Conservation (phyloP, 2,329 filamentous ascomycete species). For the Colletotrichum trifolii region DNA sequence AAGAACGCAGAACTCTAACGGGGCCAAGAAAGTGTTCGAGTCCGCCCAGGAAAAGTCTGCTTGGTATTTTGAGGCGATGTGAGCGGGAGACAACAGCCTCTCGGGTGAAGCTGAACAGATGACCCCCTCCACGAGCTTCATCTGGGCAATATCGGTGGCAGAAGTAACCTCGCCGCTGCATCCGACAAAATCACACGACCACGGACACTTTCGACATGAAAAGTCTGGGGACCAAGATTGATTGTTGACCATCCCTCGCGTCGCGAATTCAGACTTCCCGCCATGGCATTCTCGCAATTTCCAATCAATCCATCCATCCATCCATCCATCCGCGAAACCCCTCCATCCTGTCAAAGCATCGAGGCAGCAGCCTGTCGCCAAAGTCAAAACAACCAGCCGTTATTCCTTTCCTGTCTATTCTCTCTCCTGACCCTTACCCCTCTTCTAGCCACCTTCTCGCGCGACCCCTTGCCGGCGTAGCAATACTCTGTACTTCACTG, state of each 20-base stretch:
- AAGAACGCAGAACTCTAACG: constrained; percentile 15
- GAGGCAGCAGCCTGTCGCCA: background rate
- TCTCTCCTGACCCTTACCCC: background rate
- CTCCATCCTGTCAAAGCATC: constrained; percentile 4
- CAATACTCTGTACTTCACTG: background rate
- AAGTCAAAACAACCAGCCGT: background rate
- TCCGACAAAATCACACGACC: constrained; percentile 5
- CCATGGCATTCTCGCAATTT: constrained; percentile 20
- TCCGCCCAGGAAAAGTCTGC: background rate
- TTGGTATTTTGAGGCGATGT: background rate
- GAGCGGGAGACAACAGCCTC: background rate
- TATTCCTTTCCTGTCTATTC: no score
- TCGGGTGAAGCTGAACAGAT: background rate
- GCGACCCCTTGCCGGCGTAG: background rate
- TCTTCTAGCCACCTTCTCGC: constrained; percentile 13
- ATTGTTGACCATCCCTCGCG: background rate
- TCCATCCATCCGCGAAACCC: background rate
- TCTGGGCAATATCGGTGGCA: background rate
- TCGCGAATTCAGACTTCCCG: constrained; percentile 19
- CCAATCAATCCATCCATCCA: constrained; percentile 4
- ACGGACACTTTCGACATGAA: background rate
- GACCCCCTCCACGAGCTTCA: background rate
- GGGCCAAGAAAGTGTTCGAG: background rate
- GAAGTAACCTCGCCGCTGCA: constrained; percentile 1
- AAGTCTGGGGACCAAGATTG: background rate